phyloP scores from a whole-genome alignment of 1,139 yeast species.

The Taphrina communis region DNA sequence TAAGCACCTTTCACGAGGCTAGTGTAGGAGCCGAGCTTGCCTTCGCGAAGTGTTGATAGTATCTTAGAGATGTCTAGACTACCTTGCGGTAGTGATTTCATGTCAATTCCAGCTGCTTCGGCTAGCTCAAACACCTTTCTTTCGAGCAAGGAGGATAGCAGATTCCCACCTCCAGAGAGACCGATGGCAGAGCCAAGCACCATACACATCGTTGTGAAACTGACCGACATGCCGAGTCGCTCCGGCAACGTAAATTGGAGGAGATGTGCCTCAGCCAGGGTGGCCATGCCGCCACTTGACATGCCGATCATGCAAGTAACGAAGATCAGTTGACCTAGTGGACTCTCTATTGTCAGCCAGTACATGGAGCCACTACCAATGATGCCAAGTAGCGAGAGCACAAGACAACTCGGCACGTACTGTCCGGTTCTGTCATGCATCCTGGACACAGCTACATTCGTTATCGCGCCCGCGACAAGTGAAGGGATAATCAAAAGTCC shows the following conservation, averaged over 20 bases:
- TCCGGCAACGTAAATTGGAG: neutral
- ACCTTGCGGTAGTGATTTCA: neutral
- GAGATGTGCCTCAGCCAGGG: slow-evolving; percentile 1
- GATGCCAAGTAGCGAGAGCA: neutral
- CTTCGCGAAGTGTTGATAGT: neutral
- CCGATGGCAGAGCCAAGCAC: neutral
- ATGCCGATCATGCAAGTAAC: slow-evolving; percentile 1
- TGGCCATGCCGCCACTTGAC: slow-evolving; percentile 6
- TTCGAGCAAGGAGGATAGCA: neutral
- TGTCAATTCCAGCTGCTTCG: neutral
- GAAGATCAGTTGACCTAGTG: neutral
- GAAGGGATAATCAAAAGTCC: neutral
- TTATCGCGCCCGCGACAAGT: neutral
- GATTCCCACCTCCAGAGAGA: neutral
- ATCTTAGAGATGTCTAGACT: slow-evolving; percentile 2
- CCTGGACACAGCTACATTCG: neutral
- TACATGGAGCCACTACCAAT: slow-evolving; percentile 3
- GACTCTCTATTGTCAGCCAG: neutral
- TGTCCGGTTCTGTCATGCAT: neutral
- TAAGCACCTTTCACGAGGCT: neutral
- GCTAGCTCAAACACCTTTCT: neutral
- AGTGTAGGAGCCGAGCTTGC: slow-evolving; percentile 1
- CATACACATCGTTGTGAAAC: slow-evolving; percentile 4
- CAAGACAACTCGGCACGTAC: slow-evolving; percentile 4
- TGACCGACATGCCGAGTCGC: slow-evolving; percentile 4